Evolutionary conservation across 148 eudicot genomes (phyloP), one percentile per base, ranked within the genome.

Genomic region (Rhododendron ferrugineum): DNA sequence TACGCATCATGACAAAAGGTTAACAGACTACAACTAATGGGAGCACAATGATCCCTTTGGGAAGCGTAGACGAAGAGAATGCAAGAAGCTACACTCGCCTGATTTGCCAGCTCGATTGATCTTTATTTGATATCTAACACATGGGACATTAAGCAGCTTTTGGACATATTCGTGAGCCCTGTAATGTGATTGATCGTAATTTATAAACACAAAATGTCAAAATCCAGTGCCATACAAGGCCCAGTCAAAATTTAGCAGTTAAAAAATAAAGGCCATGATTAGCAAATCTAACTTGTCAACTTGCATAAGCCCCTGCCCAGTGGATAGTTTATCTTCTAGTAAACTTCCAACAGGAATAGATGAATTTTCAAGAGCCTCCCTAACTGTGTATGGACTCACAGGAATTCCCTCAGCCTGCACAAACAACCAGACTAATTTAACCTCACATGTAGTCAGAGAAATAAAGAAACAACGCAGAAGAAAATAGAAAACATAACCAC

Each of bases 281-380:
- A 70, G 82, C 30, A 90, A 75, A 89, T 70, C 86, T 95, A 86
- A 97, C 99, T 91, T 97, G 94, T 95, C 98, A 88, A 97, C 94
- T 94, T 95, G 99, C 97, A 97, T 90, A 88, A 97, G 96, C 86
- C 99, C 99, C 89, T 94, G 94, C 79, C 99, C 99, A 79, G 96
- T 89, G 70, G 98, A 87, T 86, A 97, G 87, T 78, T 91, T 94
- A 89, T 97, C 99, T 90, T 94, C 99, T 30, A 96, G 98, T 79
- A 88, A 88, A 84, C 85, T 84, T 85, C 98, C 94, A 34, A 97
- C 88, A 74, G 98, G 94, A 86, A 62, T 85, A 84, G 89, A 90
- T 80, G 99, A 92, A 90, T 97, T 97, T 87, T 97, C 99, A 87
- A 97, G 95, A 86, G 99, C 99, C 89, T 90, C 94, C 86, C 98